A percentile compares a stretch with the other conserved stretches of the same genome.
These are phyloP conservation scores for Solanum pennellii DNA, from an alignment of 257 asterid species.

Conservation along the genomic window DNA sequence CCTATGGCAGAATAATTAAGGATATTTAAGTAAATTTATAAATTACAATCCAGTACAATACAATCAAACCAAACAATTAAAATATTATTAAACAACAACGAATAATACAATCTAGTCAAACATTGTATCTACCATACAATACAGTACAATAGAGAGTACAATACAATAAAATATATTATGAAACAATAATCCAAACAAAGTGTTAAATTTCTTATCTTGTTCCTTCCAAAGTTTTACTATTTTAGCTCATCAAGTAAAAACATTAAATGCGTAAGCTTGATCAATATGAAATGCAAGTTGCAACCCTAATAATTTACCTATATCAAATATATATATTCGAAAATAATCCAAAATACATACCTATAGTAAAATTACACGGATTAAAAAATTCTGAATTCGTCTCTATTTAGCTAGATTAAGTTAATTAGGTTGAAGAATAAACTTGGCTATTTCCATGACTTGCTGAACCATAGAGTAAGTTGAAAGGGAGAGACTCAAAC, in stretches of 20 bases:
- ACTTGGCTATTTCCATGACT: slow-evolving; percentile 17
- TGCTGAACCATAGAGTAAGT: slow-evolving; percentile 14
- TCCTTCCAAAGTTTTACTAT: background rate
- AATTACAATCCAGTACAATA: too few species aligned
- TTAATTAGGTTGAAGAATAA: background rate
- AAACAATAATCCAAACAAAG: too few species aligned
- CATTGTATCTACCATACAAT: too few species aligned
- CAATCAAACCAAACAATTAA: too few species aligned
- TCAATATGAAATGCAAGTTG: background rate
- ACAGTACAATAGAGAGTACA: too few species aligned
- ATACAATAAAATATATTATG: too few species aligned
- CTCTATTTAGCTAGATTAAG: background rate
- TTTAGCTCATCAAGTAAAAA: background rate
- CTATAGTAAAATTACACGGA: background rate
- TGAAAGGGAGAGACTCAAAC: slow-evolving; percentile 32
- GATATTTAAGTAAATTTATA: too few species aligned
- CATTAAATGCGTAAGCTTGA: background rate
- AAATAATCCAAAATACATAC: background rate
- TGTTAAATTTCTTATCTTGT: background rate
- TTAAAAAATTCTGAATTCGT: background rate
- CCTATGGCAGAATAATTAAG: too few species aligned
- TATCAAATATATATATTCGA: background rate
- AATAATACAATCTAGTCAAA: too few species aligned
- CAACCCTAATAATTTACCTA: background rate
- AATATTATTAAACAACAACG: too few species aligned